Evolutionary conservation across 1,284 basidiomycete species (phyloP), one percentile per base, ranked within the genome.

Genomic region (Moesziomyces sp.): DNA sequence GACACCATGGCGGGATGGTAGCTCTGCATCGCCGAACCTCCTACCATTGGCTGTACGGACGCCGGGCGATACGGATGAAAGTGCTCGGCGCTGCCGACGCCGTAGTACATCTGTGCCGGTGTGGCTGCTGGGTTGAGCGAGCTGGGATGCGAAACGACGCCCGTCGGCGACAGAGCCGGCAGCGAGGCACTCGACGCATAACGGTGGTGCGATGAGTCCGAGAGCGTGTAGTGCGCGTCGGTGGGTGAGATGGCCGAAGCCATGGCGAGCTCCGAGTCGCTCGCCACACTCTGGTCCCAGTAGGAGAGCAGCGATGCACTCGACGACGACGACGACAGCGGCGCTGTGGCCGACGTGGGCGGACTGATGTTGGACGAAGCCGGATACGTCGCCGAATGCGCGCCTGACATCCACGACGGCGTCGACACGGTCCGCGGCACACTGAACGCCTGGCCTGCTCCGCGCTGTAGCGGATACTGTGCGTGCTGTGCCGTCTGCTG

Each of bases 201-300:
- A 8, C 59, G 54, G 23, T 68, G 58, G 38, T 68, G 55, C 14
- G 53, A 53, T 40, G 62, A 47, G 18, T 69, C 60, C 3, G 56
- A 26, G 23, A 63, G 40, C 18, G 45, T n/a, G 28, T 58, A 55
- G 26, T 62, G 52, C 5, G 52, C n/a, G 28, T 59, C 57, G 24
- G 56, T 40, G 7, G 50, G 13, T 18, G 56, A 26, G 35, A 58
- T 53, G 28, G 59, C 50, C 46, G 66, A 55, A 16, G 52, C 33
- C 60, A 59, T 63, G 40, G n/a, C 46, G 35, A 58, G 45, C 10
- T 69, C 60, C 52, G 48, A 45, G 28, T 69, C 60, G 46, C 66
- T 63, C 6, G 55, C 13, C 19, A 49, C 56, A 14, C 56, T 50
- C 19, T 63, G 66, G 16, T 63, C 60, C 66, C 66, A 69, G 26